Conservation (phyloP, 2,329 filamentous ascomycete species). For the Drechmeria coniospora region DNA sequence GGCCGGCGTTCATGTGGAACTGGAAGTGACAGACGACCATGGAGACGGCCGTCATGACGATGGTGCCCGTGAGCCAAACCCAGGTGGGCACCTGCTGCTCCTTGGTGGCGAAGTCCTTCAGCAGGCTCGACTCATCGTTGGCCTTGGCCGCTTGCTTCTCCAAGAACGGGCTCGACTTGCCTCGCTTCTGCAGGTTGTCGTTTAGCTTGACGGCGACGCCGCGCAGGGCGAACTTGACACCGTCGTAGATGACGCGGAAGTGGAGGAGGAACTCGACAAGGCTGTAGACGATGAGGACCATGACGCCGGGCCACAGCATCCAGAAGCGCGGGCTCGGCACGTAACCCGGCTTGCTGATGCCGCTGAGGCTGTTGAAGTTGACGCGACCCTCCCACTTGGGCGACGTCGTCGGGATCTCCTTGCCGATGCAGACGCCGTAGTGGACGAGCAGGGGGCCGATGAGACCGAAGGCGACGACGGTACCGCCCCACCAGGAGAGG, state of each 20-base stretch:
- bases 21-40: conserved; percentile 34
- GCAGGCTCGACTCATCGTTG: conserved; percentile 13
- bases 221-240: conserved; percentile 17
- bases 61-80: conserved; percentile 33
- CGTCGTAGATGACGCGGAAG: conserved; percentile 20
- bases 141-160: conserved; percentile 20
- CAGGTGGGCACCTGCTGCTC: conserved; percentile 35
- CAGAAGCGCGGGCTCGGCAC: conserved; percentile 24
- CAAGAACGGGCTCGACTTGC: conserved; percentile 17
- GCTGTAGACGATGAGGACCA: conserved; percentile 26
- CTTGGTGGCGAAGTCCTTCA: conserved; percentile 24
- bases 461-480: conserved; percentile 38
- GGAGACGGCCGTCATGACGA: conserved; percentile 34
- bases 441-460: conserved; percentile 30
- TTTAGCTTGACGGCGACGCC: conserved; percentile 16
- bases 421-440: conserved; percentile 36
- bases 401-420: conserved; percentile 8
- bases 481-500: conserved; percentile 40
- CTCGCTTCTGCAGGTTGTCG: conserved; percentile 13
- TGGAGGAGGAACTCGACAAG: conserved; percentile 26
- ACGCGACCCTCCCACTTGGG: conserved; percentile 15
- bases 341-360: conserved; percentile 12
- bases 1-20: conserved; percentile 40
- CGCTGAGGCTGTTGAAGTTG: conserved; percentile 16
- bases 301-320: conserved; percentile 28